Conservation (phyloP, 192 early-diverging fungal species). For the Diversispora epigaea region DNA sequence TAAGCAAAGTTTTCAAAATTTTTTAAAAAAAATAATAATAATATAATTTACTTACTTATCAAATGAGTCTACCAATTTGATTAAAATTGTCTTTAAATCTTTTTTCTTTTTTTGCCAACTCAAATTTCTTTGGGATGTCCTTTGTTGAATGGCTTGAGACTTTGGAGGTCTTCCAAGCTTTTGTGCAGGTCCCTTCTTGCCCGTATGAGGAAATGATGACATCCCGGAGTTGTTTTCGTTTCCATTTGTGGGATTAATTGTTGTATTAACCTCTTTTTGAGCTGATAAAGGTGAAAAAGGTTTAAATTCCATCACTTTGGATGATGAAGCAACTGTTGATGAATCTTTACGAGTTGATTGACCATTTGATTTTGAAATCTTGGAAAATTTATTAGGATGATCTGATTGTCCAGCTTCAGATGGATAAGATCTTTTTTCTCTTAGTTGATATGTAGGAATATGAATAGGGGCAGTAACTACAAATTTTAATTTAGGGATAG, state of each 20-base stretch:
- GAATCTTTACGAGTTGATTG: background rate
- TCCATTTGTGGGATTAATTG: background rate
- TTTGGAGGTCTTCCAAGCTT: slow-evolving; percentile 19
- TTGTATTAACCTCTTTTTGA: background rate
- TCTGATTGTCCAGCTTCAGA: background rate
- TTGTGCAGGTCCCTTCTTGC: background rate
- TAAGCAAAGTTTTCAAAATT: background rate
- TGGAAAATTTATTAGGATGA: background rate
- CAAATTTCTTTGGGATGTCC: background rate
- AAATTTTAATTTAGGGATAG: background rate
- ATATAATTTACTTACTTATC: background rate
- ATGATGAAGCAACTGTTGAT: no score
- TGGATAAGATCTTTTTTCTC: slow-evolving; percentile 5
- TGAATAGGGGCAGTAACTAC: background rate
- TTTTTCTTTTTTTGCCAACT: slow-evolving; percentile 24
- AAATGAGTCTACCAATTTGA: slow-evolving; percentile 15
- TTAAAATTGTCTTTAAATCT: slow-evolving; percentile 12
- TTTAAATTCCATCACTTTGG: no score
- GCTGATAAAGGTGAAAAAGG: background rate
- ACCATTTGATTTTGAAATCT: background rate
- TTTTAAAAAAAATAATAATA: background rate
- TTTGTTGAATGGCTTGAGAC: slow-evolving; percentile 1
- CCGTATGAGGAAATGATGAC: background rate
- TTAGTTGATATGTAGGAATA: background rate
- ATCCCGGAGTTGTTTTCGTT: background rate